These are phyloP conservation scores for Tripidium arundinaceum DNA, from an alignment of 202 grass and related monocot species.

Conservation along the genomic window DNA sequence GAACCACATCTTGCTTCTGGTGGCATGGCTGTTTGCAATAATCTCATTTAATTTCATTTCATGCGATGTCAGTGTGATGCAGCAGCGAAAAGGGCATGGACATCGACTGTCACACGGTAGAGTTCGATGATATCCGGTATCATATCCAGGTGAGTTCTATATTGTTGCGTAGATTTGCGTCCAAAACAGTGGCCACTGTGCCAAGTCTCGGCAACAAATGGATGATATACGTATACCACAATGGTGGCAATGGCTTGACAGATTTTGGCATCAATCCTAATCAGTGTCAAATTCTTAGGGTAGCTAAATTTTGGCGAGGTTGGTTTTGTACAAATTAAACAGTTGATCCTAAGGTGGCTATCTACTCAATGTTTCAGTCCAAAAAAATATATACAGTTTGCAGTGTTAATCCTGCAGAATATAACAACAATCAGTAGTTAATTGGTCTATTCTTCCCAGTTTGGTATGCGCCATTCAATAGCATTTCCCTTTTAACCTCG, in stretches of 20 bases:
- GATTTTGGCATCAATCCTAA: neutral
- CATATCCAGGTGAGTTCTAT: slow-evolving; percentile 70
- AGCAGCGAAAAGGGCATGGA: slow-evolving; percentile 87
- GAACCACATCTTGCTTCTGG: neutral
- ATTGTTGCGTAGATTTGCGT: neutral
- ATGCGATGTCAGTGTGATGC: slow-evolving; percentile 9
- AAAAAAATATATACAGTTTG: neutral
- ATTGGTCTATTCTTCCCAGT: neutral
- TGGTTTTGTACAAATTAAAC: neutral
- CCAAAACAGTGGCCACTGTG: neutral
- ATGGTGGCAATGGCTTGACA: neutral
- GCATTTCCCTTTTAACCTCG: neutral
- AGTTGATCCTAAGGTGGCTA: neutral
- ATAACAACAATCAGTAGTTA: neutral
- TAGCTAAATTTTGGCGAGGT: neutral
- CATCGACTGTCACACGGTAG: slow-evolving; percentile 95
- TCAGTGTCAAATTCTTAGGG: neutral
- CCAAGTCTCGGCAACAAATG: neutral
- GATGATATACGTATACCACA: neutral
- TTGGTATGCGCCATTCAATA: neutral
- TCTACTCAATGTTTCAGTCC: neutral
- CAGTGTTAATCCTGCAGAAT: neutral
- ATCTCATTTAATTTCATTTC: neutral
- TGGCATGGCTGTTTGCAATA: neutral
- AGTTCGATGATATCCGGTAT: slow-evolving; percentile 93